Base-by-base conservation (phyloP, 2,329 filamentous ascomycete species). In the Curvularia verruculosa region DNA sequence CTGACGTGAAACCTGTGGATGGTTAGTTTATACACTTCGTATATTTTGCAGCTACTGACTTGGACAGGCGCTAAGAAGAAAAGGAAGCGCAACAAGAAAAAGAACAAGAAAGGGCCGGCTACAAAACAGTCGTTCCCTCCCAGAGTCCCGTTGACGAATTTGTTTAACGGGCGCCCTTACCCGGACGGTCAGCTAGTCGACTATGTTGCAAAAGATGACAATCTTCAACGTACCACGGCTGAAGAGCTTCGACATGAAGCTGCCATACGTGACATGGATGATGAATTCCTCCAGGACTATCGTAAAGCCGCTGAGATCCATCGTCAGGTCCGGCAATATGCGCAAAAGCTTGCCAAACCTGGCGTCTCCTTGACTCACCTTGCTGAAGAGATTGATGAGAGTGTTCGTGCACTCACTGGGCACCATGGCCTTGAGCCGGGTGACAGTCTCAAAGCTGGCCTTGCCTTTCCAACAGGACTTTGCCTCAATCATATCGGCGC, bases 261-360 rank as follows among this genome's bases (percentile, higher is more conserved):
- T 12, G 71, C 71, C n/a, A 37, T 72, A 43, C 87, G 91, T 71
- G 88, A 89, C 66, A 86, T 92, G 80, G 87, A 91, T 71, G 86
- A 85, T 63, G 87, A 91, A 50, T 93, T 91, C 77, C 77, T 95
- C 52, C 81, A 82, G 51, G 91, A 96, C 70, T 95, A 93, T 74
- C 89, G 92, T 59, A 85, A 94, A 72, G 91, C 87, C 39, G 91
- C 91, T n/a, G 92, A 96, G 77, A 85, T 91, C 12, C 91, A 96
- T 75, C 87, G 92, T 56, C 91, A 96, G 74, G 91, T 95, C 56
- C 88, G 91, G 54, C 87, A 91, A 72, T 90, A 90, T 82, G 90
- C 88, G 2, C 88, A 91, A 76, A 87, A 87, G 70, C 87, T 84
- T 66, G 89, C 93, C 67, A 89, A 89, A 79, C 91, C 91, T 0